phyloP scores from a whole-genome alignment of 495 filamentous ascomycete genomes.

The Annulohypoxylon maeteangense region DNA sequence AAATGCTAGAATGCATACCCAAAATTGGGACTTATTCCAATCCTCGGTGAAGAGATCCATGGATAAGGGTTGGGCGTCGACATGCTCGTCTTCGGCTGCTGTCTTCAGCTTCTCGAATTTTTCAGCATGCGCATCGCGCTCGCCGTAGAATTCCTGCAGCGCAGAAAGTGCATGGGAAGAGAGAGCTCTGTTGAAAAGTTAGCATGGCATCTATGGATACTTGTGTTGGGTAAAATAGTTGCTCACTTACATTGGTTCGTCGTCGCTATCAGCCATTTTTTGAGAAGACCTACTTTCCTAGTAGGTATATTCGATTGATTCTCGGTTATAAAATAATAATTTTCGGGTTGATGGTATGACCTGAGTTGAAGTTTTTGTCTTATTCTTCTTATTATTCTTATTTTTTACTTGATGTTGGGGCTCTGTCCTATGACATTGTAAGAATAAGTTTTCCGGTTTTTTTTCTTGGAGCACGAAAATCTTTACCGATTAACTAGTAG shows the following conservation, averaged over 20 bases:
- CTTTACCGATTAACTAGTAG: conserved; percentile 34
- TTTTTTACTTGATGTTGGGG: background rate
- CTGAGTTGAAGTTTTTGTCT: background rate
- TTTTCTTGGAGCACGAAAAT: conserved; percentile 31
- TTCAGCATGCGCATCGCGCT: conserved; percentile 69
- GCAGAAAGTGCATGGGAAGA: conserved; percentile 69
- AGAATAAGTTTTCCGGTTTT: background rate
- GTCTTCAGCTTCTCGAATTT: conserved; percentile 70
- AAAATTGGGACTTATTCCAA: conserved; percentile 85
- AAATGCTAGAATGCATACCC: conserved; percentile 65
- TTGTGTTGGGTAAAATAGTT: background rate
- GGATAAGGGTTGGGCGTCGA: conserved; percentile 54
- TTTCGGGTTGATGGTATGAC: background rate
- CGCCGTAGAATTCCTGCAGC: conserved; percentile 73
- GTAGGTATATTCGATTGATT: background rate
- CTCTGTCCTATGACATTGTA: background rate
- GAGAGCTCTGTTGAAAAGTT: conserved; percentile 57
- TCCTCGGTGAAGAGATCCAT: conserved; percentile 83
- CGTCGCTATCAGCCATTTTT: conserved; percentile 54
- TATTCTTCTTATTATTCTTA: background rate
- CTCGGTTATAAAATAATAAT: background rate
- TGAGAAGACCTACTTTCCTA: too few relatives aligned
- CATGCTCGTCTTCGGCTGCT: conserved; percentile 58
- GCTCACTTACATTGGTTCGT: conserved; percentile 54
- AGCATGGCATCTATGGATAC: background rate